These are phyloP conservation scores for Lepiota brunneoincarnata DNA, from an alignment of 768 basidiomycete species.

Conservation along the genomic window DNA sequence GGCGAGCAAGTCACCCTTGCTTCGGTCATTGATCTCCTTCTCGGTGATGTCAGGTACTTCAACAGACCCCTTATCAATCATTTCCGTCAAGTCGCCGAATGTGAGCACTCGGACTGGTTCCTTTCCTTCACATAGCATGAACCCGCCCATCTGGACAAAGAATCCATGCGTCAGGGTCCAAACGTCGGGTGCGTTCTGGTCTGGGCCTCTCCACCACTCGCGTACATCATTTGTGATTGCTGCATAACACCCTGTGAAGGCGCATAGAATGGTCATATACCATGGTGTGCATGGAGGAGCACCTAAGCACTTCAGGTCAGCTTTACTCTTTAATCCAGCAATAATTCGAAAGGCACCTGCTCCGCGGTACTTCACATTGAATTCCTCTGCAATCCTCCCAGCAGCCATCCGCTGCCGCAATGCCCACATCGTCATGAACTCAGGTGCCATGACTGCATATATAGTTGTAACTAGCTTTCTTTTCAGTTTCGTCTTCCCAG, in stretches of 20 bases:
- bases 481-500: too few species aligned
- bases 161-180: constrained; percentile 16
- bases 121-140: constrained; percentile 4
- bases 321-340: too few species aligned
- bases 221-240: neutral
- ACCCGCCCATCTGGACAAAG: constrained; percentile 13
- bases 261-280: neutral
- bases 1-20: constrained; percentile 22
- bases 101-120: constrained; percentile 3
- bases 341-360: too few species aligned
- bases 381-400: too few species aligned
- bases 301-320: too few species aligned
- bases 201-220: neutral
- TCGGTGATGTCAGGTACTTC: constrained; percentile 5
- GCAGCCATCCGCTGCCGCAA: neutral
- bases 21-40: constrained; percentile 21
- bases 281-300: too few species aligned
- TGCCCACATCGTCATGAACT: constrained; percentile 1
- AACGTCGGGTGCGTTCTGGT: too few species aligned
- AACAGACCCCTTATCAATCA: neutral
- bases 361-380: too few species aligned
- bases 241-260: too few species aligned
- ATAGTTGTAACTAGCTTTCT: too few species aligned
- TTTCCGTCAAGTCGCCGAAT: neutral
- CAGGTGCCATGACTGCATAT: neutral